A percentile compares a stretch with the other conserved stretches of the same genome.
Conservation (phyloP, 768 basidiomycete species). For the Inosperma sp. region DNA sequence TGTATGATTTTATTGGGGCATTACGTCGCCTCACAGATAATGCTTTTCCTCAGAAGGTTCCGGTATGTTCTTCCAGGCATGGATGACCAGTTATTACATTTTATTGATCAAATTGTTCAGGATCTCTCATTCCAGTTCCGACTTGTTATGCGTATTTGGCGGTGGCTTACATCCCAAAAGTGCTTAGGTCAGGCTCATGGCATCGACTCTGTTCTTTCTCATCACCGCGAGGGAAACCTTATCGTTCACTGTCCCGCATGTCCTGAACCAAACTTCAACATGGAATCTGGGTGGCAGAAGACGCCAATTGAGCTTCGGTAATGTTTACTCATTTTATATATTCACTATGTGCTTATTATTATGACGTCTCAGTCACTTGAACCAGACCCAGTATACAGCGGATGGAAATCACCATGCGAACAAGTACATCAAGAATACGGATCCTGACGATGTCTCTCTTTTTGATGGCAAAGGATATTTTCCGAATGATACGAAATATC, state of each 20-base stretch:
- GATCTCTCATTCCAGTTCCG: slow-evolving; percentile 20
- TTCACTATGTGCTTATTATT: not conserved
- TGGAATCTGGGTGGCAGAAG: slow-evolving; percentile 6
- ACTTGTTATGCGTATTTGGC: slow-evolving; percentile 19
- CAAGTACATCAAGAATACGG: slow-evolving; percentile 16
- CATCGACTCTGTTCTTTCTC: slow-evolving; percentile 15
- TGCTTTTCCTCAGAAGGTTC: slow-evolving; percentile 15
- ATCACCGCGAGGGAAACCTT: slow-evolving; percentile 16
- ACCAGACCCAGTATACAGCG: slow-evolving; percentile 12
- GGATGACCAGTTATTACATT: no score
- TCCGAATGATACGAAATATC: slow-evolving; percentile 13
- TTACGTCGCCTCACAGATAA: slow-evolving; percentile 23
- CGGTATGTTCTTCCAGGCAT: slow-evolving; percentile 16
- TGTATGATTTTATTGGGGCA: slow-evolving; percentile 23
- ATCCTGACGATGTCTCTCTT: slow-evolving; percentile 20
- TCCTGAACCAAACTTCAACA: slow-evolving; percentile 13
- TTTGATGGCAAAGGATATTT: slow-evolving; percentile 19
- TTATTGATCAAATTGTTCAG: no score
- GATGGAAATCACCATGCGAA: slow-evolving; percentile 21
- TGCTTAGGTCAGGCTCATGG: slow-evolving; percentile 21
- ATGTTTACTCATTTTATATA: slow-evolving; percentile 1
- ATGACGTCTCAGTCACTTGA: slow-evolving; percentile 13
- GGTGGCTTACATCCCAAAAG: slow-evolving; percentile 13
- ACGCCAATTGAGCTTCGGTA: slow-evolving; percentile 8
- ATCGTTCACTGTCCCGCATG: slow-evolving; percentile 18